phyloP scores from a whole-genome alignment of 257 asterid species.

The Leptodermis oblonga region DNA sequence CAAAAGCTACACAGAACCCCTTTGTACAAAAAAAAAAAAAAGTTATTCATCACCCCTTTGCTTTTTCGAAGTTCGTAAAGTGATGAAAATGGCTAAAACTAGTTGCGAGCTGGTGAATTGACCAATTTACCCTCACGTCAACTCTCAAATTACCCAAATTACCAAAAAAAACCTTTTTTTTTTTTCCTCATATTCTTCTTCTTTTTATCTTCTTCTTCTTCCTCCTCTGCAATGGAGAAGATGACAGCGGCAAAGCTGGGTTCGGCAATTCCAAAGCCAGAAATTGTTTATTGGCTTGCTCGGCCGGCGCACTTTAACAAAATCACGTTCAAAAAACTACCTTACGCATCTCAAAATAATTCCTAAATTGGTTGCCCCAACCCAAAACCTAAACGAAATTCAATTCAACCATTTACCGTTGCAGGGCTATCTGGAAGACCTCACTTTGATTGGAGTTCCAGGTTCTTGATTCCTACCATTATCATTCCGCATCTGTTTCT shows the following conservation, averaged over 20 bases:
- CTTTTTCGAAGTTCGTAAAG: too few species aligned
- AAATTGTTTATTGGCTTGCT: not conserved
- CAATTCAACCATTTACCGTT: slow-evolving; percentile 3
- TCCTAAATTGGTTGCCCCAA: not conserved
- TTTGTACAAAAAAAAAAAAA: too few species aligned
- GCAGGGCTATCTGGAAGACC: slow-evolving; percentile 5
- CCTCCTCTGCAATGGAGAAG: too few species aligned
- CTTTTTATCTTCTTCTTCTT: too few species aligned
- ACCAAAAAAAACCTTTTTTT: too few species aligned
- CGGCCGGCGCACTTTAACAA: slow-evolving; percentile 18
- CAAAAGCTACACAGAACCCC: too few species aligned
- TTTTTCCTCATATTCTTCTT: too few species aligned
- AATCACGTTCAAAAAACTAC: slow-evolving; percentile 8
- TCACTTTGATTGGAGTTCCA: slow-evolving; percentile 13
- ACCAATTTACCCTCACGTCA: too few species aligned
- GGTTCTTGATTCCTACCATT: slow-evolving; percentile 10
- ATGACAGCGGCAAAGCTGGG: not conserved
- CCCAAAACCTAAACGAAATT: slow-evolving; percentile 2
- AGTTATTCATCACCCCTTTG: too few species aligned
- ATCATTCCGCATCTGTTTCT: not conserved
- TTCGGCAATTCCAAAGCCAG: not conserved
- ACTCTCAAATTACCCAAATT: too few species aligned
- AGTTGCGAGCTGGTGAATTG: too few species aligned
- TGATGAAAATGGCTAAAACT: too few species aligned
- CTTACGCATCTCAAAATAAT: slow-evolving; percentile 19